Evolutionary conservation across 768 basidiomycete species (phyloP).

Genomic region (Leccinum subgranulosum): DNA sequence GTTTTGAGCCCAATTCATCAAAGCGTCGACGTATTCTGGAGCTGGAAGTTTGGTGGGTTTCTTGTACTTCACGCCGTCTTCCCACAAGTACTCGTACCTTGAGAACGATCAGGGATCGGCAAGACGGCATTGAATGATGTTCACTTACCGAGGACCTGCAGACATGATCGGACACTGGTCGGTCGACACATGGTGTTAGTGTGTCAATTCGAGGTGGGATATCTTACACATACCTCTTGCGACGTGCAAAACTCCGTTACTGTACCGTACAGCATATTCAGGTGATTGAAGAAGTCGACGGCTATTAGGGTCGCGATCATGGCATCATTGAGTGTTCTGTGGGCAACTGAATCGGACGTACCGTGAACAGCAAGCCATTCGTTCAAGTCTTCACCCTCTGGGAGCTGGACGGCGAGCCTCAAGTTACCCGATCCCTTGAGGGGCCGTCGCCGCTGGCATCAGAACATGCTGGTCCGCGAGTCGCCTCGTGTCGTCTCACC

Average conservation of each 20-base stretch:
- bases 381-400: slow-evolving; percentile 95
- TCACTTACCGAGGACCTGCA: slow-evolving; percentile 80
- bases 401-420: slow-evolving; percentile 85
- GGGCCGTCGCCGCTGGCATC: slow-evolving; percentile 1
- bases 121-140: background rate
- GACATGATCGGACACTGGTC: slow-evolving; percentile 92
- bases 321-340: background rate
- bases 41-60: slow-evolving; percentile 92
- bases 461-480: slow-evolving; percentile 6
- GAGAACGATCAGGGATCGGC: slow-evolving; percentile 4
- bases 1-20: slow-evolving; percentile 98
- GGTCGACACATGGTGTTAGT: slow-evolving; percentile 4
- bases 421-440: slow-evolving; percentile 92
- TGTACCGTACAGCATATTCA: slow-evolving; percentile 99
- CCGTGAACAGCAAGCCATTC: slow-evolving; percentile 99
- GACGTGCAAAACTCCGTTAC: slow-evolving; percentile 97
- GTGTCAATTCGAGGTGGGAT: background rate
- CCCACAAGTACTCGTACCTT: slow-evolving; percentile 95
- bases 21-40: slow-evolving; percentile 93
- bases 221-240: slow-evolving; percentile 63
- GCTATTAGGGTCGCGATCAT: slow-evolving; percentile 45
- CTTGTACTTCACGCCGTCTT: slow-evolving; percentile 84
- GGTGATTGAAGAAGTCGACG: slow-evolving; percentile 98
- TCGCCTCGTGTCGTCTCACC: slow-evolving; percentile 36
- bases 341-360: slow-evolving; percentile 34